Evolutionary conservation across 2,329 filamentous ascomycete species (phyloP).

Genomic region (Fusarium pseudocircinatum): DNA sequence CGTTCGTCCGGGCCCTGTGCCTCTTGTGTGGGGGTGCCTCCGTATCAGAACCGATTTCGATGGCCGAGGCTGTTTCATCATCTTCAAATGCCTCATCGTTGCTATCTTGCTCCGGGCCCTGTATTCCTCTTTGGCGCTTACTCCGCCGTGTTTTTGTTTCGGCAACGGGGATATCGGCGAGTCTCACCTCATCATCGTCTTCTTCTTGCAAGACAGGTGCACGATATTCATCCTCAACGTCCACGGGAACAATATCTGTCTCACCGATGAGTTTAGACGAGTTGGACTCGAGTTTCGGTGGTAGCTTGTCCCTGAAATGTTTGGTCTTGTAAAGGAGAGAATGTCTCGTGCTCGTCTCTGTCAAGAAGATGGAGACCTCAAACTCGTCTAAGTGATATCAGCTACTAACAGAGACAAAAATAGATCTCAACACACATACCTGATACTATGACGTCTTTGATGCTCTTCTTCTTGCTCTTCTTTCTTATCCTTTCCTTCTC

Average conservation of each 20-base stretch:
- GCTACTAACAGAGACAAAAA: background rate
- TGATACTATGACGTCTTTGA: conserved; percentile 87
- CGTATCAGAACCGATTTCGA: conserved; percentile 52
- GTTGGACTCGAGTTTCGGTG: conserved; percentile 67
- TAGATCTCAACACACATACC: conserved; percentile 59
- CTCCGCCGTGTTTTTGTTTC: conserved; percentile 31
- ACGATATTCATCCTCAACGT: conserved; percentile 57
- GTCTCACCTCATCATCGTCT: conserved; percentile 48
- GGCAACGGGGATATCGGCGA: conserved; percentile 49
- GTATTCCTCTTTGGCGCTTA: conserved; percentile 45
- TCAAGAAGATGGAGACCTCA: conserved; percentile 93
- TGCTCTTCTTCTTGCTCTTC: conserved; percentile 75
- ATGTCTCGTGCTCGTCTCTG: conserved; percentile 85
- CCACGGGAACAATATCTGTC: conserved; percentile 62
- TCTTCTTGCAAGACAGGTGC: conserved; percentile 60
- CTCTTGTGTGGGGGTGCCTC: conserved; percentile 59
- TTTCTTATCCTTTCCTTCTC: conserved; percentile 73
- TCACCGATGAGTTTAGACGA: conserved; percentile 69
- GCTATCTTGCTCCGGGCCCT: conserved; percentile 46
- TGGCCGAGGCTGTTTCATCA: conserved; percentile 49
- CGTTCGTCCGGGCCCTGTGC: conserved; percentile 48
- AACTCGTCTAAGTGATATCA: conserved; percentile 77
- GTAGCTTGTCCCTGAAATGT: conserved; percentile 70
- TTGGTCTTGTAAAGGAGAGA: conserved; percentile 89
- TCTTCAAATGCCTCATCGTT: conserved; percentile 44